These are phyloP conservation scores for Cairneyella variabilis DNA, from an alignment of 495 filamentous ascomycete genomes.

Conservation along the genomic window DNA sequence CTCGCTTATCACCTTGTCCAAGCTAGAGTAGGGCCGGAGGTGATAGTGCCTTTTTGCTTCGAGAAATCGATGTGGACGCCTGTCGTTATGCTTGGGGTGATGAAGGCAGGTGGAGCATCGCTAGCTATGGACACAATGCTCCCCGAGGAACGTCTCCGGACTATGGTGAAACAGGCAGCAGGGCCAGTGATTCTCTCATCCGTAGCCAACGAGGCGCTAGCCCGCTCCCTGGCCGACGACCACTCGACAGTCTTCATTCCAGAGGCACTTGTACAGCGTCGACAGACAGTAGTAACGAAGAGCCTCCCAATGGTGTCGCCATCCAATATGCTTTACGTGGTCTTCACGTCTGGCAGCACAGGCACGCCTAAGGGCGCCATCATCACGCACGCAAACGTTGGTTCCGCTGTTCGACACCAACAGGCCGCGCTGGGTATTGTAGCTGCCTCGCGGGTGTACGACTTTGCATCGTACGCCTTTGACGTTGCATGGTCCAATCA, in stretches of 20 bases:
- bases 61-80: conserved; percentile 41
- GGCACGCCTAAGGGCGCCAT: conserved; percentile 43
- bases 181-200: no score
- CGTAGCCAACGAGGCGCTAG: no score
- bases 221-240: not conserved
- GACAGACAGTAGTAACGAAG: not conserved
- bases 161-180: no score
- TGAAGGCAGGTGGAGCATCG: conserved; percentile 38
- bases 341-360: conserved; percentile 47
- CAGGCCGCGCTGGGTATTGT: conserved; percentile 41
- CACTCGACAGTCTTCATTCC: not conserved
- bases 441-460: conserved; percentile 7
- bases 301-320: not conserved
- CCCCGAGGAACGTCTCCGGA: not conserved
- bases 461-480: conserved; percentile 45
- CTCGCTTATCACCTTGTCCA: conserved; percentile 4
- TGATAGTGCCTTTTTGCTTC: conserved; percentile 27
- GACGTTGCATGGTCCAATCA: conserved; percentile 82
- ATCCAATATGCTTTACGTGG: conserved; percentile 42
- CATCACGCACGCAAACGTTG: conserved; percentile 24
- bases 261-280: not conserved
- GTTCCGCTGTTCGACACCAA: conserved; percentile 28
- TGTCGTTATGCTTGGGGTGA: conserved; percentile 37
- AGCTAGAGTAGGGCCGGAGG: conserved; percentile 6
- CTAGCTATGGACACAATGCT: not conserved